These are phyloP conservation scores for Aurifilum marmelostoma DNA, from an alignment of 2,329 filamentous ascomycete genomes.

Conservation along the genomic window DNA sequence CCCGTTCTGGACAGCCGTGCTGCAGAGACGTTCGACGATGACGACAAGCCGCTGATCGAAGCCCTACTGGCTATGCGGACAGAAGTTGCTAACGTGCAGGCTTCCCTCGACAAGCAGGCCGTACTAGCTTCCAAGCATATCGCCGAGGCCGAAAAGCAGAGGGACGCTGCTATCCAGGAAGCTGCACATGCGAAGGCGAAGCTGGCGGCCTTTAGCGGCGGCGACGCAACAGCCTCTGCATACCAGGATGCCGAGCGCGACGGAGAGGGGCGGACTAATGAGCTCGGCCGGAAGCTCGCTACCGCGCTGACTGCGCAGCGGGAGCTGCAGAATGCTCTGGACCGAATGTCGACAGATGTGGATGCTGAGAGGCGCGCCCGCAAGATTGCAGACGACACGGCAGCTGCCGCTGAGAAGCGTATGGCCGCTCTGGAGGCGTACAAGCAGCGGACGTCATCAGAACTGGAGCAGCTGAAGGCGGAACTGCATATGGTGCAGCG, in stretches of 20 bases:
- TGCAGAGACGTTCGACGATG: conserved; percentile 82
- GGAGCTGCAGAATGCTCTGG: conserved; percentile 78
- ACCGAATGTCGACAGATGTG: conserved; percentile 70
- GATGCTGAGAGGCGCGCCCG: conserved; percentile 80
- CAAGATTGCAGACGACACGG: conserved; percentile 85
- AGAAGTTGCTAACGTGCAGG: conserved; percentile 88
- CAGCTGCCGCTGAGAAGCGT: conserved; percentile 79
- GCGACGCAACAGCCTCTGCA: conserved; percentile 59
- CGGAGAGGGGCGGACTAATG: conserved; percentile 66
- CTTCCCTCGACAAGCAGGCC: conserved; percentile 85
- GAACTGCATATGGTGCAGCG: conserved; percentile 82
- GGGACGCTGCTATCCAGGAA: conserved; percentile 92
- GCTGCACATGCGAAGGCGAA: conserved; percentile 95
- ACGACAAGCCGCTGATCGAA: conserved; percentile 89
- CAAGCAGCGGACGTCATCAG: conserved; percentile 79
- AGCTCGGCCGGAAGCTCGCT: conserved; percentile 84
- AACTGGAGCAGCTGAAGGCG: conserved; percentile 82
- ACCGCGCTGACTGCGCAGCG: conserved; percentile 75
- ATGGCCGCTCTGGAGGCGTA: conserved; percentile 83
- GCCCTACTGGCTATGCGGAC: conserved; percentile 88
- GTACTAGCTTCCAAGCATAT: conserved; percentile 84
- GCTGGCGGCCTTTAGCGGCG: conserved; percentile 75
- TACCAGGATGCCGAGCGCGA: conserved; percentile 65
- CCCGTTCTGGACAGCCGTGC: conserved; percentile 76
- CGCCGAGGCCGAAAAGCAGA: conserved; percentile 90